These are phyloP conservation scores for Metarhizium humberi DNA, from an alignment of 2,329 filamentous ascomycete genomes.

Conservation along the genomic window DNA sequence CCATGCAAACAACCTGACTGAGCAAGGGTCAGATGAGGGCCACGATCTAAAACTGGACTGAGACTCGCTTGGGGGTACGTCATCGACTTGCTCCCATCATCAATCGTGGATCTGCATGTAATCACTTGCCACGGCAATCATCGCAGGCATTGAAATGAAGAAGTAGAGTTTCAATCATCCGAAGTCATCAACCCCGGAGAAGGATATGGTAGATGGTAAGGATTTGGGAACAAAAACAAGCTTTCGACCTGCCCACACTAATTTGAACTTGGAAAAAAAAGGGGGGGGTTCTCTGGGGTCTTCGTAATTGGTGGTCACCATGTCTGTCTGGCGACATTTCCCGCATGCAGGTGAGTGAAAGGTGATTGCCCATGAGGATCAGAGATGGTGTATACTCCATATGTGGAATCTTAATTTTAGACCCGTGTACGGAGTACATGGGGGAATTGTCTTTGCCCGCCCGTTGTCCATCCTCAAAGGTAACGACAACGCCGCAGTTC, in stretches of 20 bases:
- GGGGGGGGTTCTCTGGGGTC: too few species aligned
- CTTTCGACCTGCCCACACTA: not conserved
- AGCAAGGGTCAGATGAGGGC: not conserved
- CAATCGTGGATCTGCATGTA: not conserved
- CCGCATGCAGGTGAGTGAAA: not conserved
- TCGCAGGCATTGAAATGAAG: not conserved
- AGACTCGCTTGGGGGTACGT: conserved; percentile 1
- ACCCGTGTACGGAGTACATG: too few species aligned
- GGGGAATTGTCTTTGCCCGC: too few species aligned
- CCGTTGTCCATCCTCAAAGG: too few species aligned
- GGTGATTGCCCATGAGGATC: too few species aligned
- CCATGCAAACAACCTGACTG: not conserved
- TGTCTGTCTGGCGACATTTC: not conserved
- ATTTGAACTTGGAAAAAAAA: not conserved
- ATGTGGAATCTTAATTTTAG: too few species aligned
- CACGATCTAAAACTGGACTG: not conserved
- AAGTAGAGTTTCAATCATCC: not conserved
- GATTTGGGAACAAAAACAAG: not conserved
- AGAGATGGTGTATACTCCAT: too few species aligned
- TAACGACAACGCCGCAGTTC: too few species aligned
- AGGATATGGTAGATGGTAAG: not conserved
- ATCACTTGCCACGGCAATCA: not conserved
- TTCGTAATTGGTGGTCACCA: not conserved
- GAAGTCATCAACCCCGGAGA: not conserved
- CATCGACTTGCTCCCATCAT: conserved; percentile 3